phyloP scores from a whole-genome alignment of 2,329 filamentous ascomycete species.

The Anthostomella pinea region DNA sequence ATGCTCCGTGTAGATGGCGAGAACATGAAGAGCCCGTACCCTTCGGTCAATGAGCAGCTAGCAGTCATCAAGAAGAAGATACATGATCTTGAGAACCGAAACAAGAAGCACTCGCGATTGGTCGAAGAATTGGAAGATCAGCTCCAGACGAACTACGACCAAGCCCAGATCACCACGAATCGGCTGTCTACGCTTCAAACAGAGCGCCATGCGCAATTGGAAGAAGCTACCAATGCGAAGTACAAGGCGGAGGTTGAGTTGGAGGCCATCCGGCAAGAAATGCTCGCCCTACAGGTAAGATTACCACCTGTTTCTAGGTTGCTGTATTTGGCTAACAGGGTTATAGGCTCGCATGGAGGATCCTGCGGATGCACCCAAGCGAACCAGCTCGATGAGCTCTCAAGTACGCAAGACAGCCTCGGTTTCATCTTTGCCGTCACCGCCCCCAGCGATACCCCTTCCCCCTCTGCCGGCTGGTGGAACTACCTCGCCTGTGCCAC shows the following conservation, averaged over 20 bases:
- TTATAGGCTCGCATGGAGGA: constrained; percentile 31
- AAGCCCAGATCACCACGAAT: constrained; percentile 81
- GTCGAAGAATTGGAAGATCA: constrained; percentile 97
- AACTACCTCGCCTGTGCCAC: constrained; percentile 48
- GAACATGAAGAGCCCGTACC: constrained; percentile 40
- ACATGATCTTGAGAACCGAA: constrained; percentile 60
- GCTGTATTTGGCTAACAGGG: constrained; percentile 24
- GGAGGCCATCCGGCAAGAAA: constrained; percentile 65
- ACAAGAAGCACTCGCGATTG: constrained; percentile 86
- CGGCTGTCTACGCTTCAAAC: constrained; percentile 78
- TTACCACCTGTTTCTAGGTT: neutral
- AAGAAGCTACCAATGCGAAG: constrained; percentile 70
- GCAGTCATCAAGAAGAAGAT: constrained; percentile 65
- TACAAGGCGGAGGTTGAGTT: constrained; percentile 65
- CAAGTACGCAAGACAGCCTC: constrained; percentile 83
- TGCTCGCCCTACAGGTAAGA: constrained; percentile 73
- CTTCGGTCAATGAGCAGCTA: constrained; percentile 53
- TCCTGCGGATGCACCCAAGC: constrained; percentile 41
- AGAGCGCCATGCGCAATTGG: constrained; percentile 70
- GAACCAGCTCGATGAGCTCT: constrained; percentile 60
- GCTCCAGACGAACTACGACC: constrained; percentile 90
- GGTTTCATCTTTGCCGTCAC: constrained; percentile 81
- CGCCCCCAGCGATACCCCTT: constrained; percentile 92
- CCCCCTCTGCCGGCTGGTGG: constrained; percentile 74
- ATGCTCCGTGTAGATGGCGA: constrained; percentile 52